Base-by-base conservation (phyloP, 352 stramenopile species). In the Hyaloperonospora arabidopsidis region DNA sequence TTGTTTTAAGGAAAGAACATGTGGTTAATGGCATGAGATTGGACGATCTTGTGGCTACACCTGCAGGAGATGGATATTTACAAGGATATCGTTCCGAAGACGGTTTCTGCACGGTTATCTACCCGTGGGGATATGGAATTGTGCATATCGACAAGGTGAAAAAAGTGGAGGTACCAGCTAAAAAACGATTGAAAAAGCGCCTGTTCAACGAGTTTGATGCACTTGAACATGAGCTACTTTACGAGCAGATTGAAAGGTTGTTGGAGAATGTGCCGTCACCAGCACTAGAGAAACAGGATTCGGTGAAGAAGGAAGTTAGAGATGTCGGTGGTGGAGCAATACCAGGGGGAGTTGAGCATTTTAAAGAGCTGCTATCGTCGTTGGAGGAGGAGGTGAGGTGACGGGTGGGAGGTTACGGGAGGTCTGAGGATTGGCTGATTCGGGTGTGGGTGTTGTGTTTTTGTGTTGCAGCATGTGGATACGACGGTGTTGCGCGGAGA, bases 101-200 rank as follows among this genome's bases (percentile, higher is more conserved):
- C 52, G 43, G 59, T 29, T 81, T 87, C 52, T 92, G 76, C 53
- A 74, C 81, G 23, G 63, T 92, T 3, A 34, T 87, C 38, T 92
- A 74, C 57, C 77, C 81, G 6, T 92, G 77, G 76, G 82, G 79
- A 1, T 70, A 89, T 21, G 82, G 77, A 19, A 89, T 84, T 59
- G 61, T 92, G 25, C 77, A 84, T 39, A 47, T 79, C 18, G 69
- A 61, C n/a, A 57, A 76, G 7, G 68, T 90, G 17, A 61, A 82
- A 53, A 70, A 71, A 41, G 59, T 79, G 23, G 57, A 75, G 1
- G 43, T 66, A 29, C 68, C 68, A 17, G 53, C 77, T 44, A 50
- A 58, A 2, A 67, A 64, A 14, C 52, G 77, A 34, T 54, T 68
- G 5, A 71, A 74, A 54, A 85, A 83, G 39, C 72, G 72, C 54